These are phyloP conservation scores for Fusarium paranaense DNA, from an alignment of 2,329 filamentous ascomycete species.

Conservation along the genomic window DNA sequence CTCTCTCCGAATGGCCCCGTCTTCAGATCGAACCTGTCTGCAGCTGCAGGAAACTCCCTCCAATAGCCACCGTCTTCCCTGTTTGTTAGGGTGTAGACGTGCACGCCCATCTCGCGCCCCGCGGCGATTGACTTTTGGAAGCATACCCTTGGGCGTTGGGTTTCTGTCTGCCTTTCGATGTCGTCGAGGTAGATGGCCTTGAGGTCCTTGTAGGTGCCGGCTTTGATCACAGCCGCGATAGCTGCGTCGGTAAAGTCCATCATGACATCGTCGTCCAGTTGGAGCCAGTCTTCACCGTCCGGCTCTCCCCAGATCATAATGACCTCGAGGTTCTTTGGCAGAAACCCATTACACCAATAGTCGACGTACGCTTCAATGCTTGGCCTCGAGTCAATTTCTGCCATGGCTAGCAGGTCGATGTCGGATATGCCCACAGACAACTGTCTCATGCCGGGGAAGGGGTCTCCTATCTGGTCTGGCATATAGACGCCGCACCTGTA, in stretches of 20 bases:
- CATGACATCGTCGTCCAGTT: not conserved
- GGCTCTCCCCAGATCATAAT: slow-evolving; percentile 14
- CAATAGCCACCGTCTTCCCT: slow-evolving; percentile 17
- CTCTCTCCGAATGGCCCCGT: slow-evolving; percentile 20
- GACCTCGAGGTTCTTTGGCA: slow-evolving; percentile 9
- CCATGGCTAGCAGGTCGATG: not conserved
- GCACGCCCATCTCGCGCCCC: slow-evolving; percentile 12
- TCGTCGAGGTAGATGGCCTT: slow-evolving; percentile 24
- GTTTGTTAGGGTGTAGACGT: slow-evolving; percentile 26
- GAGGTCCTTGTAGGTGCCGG: not conserved
- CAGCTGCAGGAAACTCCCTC: slow-evolving; percentile 25
- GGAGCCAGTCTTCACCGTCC: not conserved
- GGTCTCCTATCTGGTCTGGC: not conserved
- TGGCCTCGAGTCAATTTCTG: rapidly evolving
- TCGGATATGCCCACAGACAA: not conserved
- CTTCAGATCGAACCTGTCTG: slow-evolving; percentile 29
- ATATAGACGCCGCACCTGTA: not conserved
- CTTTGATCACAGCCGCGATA: slow-evolving; percentile 13
- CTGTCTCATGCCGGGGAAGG: not conserved
- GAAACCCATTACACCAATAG: not conserved
- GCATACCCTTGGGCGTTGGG: not conserved
- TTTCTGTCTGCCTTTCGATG: not conserved
- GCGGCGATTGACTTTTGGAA: slow-evolving; percentile 16
- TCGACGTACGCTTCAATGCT: not conserved
- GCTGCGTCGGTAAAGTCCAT: slow-evolving; percentile 2